Percentiles rank a stretch among this genome's conserved stretches.
These are phyloP conservation scores for Sclerotinia trifoliorum DNA, from an alignment of 2,329 filamentous ascomycete species.

Conservation along the genomic window DNA sequence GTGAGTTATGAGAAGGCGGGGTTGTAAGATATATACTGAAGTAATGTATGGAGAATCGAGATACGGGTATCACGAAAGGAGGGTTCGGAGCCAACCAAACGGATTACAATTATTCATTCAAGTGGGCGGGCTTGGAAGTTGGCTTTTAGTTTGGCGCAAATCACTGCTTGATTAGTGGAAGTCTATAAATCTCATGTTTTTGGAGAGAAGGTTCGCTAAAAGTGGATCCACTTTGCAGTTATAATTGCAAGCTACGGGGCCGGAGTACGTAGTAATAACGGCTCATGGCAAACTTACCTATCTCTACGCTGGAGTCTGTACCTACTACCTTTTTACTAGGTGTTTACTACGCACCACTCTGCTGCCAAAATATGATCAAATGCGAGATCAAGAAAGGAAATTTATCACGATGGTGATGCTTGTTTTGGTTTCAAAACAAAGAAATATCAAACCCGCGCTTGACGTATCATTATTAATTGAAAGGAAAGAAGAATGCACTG, in stretches of 20 bases:
- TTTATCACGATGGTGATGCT: not conserved
- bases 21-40: constrained; percentile 24
- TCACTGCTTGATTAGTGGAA: constrained; percentile 18
- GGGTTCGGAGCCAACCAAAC: constrained; percentile 13
- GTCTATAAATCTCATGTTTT: constrained; percentile 12
- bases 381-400: not conserved
- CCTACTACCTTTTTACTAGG: not conserved
- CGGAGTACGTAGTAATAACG: not conserved
- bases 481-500: not conserved
- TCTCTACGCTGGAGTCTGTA: no score
- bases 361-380: not conserved
- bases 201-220: constrained; percentile 14
- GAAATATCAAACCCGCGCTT: not conserved
- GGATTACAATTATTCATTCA: constrained; percentile 7
- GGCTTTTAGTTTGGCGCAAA: constrained; percentile 17
- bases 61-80: constrained; percentile 16
- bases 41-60: constrained; percentile 12
- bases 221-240: constrained; percentile 11
- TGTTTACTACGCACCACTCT: not conserved
- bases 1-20: constrained; percentile 26
- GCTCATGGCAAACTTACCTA: not conserved
- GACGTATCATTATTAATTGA: not conserved
- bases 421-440: constrained; percentile 1
- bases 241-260: not conserved
- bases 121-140: constrained; percentile 14